Conservation (phyloP, 768 basidiomycete species). For the Rhizopogon salebrosus region DNA sequence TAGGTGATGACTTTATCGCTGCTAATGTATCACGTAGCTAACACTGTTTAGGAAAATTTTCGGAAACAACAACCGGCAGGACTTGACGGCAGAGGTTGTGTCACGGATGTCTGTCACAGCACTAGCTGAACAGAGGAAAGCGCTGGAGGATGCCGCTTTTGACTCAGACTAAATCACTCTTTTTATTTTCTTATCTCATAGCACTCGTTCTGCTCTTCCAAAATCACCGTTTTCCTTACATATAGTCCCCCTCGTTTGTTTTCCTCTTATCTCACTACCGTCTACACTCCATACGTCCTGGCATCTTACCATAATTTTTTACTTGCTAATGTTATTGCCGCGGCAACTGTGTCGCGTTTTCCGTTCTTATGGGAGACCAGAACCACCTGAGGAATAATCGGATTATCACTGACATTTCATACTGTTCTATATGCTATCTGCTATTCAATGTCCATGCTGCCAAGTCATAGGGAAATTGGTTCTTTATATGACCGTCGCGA, state of each 20-base stretch:
- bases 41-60: not conserved
- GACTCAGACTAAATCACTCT: not conserved
- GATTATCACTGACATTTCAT: not conserved
- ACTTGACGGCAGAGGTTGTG: not conserved
- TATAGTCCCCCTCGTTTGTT: too few species aligned
- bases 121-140: not conserved
- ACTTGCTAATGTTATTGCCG: too few species aligned
- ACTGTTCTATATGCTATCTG: not conserved
- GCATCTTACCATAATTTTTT: too few species aligned
- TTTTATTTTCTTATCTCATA: too few species aligned
- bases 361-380: too few species aligned
- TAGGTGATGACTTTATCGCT: not conserved
- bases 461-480: not conserved
- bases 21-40: not conserved
- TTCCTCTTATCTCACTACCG: too few species aligned
- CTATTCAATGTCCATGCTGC: not conserved
- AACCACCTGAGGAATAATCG: too few species aligned
- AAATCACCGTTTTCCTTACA: too few species aligned
- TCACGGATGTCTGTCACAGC: not conserved
- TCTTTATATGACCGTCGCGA: not conserved
- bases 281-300: too few species aligned
- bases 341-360: too few species aligned
- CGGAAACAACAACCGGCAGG: not conserved
- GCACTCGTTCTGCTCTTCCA: too few species aligned
- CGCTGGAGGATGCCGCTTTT: not conserved